Base-by-base conservation (phyloP, 345 rosid species). In the Eutrema yunnanense region DNA sequence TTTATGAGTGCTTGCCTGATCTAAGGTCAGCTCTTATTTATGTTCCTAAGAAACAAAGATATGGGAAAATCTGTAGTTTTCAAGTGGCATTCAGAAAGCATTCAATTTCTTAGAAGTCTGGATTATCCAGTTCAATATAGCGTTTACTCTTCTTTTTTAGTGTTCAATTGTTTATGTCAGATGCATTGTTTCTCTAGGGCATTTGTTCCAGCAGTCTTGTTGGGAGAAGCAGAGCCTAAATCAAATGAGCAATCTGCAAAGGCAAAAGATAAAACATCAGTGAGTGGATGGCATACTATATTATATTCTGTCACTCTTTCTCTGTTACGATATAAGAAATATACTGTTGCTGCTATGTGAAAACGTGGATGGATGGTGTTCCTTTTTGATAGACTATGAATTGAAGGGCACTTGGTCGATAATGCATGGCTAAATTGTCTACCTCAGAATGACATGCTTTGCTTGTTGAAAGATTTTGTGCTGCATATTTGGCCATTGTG, bases 131-230 rank as follows among this genome's bases (percentile, higher is more conserved):
- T 60, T 58, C 49, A 66, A 49, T 55, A 47, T 65, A 36, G 55
- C 10, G 46, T 40, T 41, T 63, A 38, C 27, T 57, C 41, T 68
- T 52, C 14, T 29, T 8, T 47, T 41, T 58, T 59, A 42, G 49
- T 50, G 48, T 14, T 44, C 56, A 49, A 9, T 40, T 41, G 3
- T 42, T 71, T 57, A 57, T 41, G 43, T 58, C 56, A 11, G 55
- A 59, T 49, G 61, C 48, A 34, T 64, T 77, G 54, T 79, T 67
- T 75, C 56, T 85, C 40, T 60, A 96, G 99, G 84, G 98, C 98
- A 82, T 96, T 96, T 83, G 98, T 92, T 81, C 99, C 99, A 62
- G 98, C 98, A 56, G 98, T 96, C 57, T 78, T 96, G 68, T 79
- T 96, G 80, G 99, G 92, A 71, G 99, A 96, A 82, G 84, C 90